A percentile compares a stretch with the other conserved stretches of the same genome.
Conservation (phyloP, 768 basidiomycete genomes). For the Termitomyces bulborhizus region DNA sequence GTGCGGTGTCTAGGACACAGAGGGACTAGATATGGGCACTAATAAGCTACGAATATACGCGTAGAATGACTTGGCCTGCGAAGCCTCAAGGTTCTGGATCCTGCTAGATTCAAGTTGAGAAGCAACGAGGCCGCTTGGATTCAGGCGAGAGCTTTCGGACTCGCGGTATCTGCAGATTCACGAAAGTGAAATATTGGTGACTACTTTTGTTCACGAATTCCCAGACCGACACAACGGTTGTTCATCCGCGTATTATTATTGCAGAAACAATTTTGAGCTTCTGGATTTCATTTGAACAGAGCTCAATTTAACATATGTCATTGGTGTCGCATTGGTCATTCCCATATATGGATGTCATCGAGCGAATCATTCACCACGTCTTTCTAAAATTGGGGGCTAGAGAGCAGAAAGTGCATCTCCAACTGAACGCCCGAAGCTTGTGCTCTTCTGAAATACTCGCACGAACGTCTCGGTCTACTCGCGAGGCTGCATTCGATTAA, state of each 20-base stretch:
- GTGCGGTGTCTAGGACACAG: neutral
- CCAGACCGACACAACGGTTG: neutral
- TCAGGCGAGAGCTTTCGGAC: neutral
- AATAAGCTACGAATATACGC: neutral
- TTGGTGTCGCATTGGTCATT: neutral
- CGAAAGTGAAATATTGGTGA: neutral
- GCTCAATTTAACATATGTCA: neutral
- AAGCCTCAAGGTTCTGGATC: too few relatives aligned
- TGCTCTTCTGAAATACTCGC: too few relatives aligned
- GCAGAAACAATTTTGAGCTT: neutral
- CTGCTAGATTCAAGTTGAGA: neutral
- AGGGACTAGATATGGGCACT: neutral
- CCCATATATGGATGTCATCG: neutral
- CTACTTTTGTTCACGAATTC: neutral
- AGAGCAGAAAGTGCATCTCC: neutral
- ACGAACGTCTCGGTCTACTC: too few relatives aligned
- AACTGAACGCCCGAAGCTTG: neutral
- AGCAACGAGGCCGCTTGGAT: neutral
- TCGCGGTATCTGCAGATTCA: neutral
- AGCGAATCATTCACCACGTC: neutral
- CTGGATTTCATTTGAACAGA: neutral
- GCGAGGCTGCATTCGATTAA: too few relatives aligned
- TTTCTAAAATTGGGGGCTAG: neutral
- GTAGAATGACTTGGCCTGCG: neutral
- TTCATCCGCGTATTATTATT: neutral